Evolutionary conservation across 225 moss, liverwort and hornwort species (phyloP), one percentile per base, ranked within the genome.

Genomic region (Polytrichum formosum): DNA sequence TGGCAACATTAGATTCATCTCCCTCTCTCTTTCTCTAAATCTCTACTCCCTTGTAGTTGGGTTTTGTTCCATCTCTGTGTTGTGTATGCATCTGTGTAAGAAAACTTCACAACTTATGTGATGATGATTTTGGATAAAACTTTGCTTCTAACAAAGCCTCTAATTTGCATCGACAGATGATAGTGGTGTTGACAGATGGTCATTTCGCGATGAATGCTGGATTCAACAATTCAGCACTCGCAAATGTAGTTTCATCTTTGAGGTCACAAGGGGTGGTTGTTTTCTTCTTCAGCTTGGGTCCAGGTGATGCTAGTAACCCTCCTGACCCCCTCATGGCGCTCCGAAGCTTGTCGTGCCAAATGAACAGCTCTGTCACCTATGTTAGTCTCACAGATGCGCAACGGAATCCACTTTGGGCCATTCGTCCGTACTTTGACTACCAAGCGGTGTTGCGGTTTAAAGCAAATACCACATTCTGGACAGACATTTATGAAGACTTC

Each of bases 401-500:
- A 23, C 75, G 73, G 75, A 84, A 84, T 76, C 84, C 84, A 13
- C 81, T 84, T 17, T 84, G 81, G 84, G 81, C 84, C 64, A 71
- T 84, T 62, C 84, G 81, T 26, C 81, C 84, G 0, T 84, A 65
- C 53, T 84, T 78, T 30, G 81, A 84, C 69, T 84, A 84, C 76
- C 81, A 84, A 67, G 81, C 81, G 20, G 31, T 13, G 21, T 26
- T 84, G 67, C 70, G 81, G 26, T 81, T 68, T 68, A 70, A 68
- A 22, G 33, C 53, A 21, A 78, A 84, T 9, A 67, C 70, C 22
- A 78, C 84, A 9, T 84, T 81, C 65, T 84, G 84, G 81, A 84
- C 81, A 54, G 70, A 75, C 18, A 31, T 75, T 0, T 84, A 84
- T 28, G 1, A 64, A 4, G 84, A 84, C 76, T 84, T 78, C 68